These are phyloP conservation scores for Quercus aquifolioides DNA, from an alignment of 306 rosid species.

Conservation along the genomic window DNA sequence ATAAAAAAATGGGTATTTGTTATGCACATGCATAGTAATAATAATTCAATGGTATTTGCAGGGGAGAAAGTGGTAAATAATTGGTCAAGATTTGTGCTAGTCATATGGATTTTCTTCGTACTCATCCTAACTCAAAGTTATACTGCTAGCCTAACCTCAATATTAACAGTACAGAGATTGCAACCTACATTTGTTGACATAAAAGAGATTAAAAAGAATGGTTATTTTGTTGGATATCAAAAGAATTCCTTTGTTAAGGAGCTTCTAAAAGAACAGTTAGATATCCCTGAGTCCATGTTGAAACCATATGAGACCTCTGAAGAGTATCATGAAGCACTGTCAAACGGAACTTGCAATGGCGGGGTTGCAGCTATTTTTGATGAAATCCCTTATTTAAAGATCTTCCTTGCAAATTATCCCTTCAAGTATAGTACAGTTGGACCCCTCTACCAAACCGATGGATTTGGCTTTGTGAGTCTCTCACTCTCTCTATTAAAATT, in stretches of 20 bases:
- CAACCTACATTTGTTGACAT: slow-evolving; percentile 29
- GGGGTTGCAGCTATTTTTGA: slow-evolving; percentile 42
- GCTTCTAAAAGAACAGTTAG: slow-evolving; percentile 10
- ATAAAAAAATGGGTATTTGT: background rate
- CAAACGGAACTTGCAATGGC: slow-evolving; percentile 34
- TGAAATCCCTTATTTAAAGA: slow-evolving; percentile 32
- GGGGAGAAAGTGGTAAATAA: slow-evolving; percentile 28
- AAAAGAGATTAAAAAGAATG: slow-evolving; percentile 15
- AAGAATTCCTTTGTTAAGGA: slow-evolving; percentile 14
- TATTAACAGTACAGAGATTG: slow-evolving; percentile 25
- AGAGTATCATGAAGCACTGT: slow-evolving; percentile 25
- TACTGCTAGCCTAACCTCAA: slow-evolving; percentile 40
- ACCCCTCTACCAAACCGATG: slow-evolving; percentile 40
- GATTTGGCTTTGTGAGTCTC: slow-evolving; percentile 40
- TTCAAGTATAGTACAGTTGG: slow-evolving; percentile 30
- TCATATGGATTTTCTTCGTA: slow-evolving; percentile 43
- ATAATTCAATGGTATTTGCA: background rate
- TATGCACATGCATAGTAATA: background rate
- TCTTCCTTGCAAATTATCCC: slow-evolving; percentile 28
- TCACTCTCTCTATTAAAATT: background rate
- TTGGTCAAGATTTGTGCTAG: slow-evolving; percentile 35
- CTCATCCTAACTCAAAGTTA: slow-evolving; percentile 46
- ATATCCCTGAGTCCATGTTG: slow-evolving; percentile 16
- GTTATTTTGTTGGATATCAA: slow-evolving; percentile 25
- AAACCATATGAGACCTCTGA: slow-evolving; percentile 5